phyloP scores from a whole-genome alignment of 2,329 filamentous ascomycete species.

The Anisogramma anomala region DNA sequence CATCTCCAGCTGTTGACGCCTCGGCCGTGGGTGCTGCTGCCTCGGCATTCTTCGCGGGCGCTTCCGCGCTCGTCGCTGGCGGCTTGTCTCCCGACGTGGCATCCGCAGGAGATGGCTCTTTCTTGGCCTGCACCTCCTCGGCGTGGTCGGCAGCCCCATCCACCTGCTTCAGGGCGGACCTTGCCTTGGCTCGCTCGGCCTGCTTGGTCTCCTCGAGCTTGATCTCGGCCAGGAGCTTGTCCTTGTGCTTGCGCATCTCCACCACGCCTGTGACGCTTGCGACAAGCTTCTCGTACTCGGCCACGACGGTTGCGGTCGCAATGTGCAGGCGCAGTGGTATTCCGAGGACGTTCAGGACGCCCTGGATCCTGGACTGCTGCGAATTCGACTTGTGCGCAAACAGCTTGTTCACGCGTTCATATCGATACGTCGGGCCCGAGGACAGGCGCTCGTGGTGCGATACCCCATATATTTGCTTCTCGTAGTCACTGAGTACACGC shows the following conservation, averaged over 20 bases:
- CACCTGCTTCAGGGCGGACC: slow-evolving; percentile 14
- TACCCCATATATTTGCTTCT: slow-evolving; percentile 74
- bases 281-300: slow-evolving; percentile 60
- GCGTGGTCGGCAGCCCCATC: slow-evolving; percentile 12
- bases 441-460: slow-evolving; percentile 74
- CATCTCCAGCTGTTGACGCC: slow-evolving; percentile 1
- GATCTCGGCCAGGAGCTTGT: slow-evolving; percentile 66
- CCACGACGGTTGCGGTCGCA: slow-evolving; percentile 60
- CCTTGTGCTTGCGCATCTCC: slow-evolving; percentile 60
- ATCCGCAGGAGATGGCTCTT: slow-evolving; percentile 7
- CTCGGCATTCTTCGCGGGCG: slow-evolving; percentile 14
- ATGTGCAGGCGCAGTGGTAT: slow-evolving; percentile 59
- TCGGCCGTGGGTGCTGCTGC: slow-evolving; percentile 1
- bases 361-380: slow-evolving; percentile 64
- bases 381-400: slow-evolving; percentile 66
- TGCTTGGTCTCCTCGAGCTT: slow-evolving; percentile 47
- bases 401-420: slow-evolving; percentile 68
- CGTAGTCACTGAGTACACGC: slow-evolving; percentile 60
- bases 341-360: slow-evolving; percentile 59
- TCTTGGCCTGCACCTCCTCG: slow-evolving; percentile 9
- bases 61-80: slow-evolving; percentile 3
- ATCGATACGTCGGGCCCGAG: slow-evolving; percentile 80
- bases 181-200: slow-evolving; percentile 36
- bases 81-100: slow-evolving; percentile 5
- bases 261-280: slow-evolving; percentile 56